phyloP scores from a whole-genome alignment of 2,329 filamentous ascomycete species.

The Botrytis sinoallii region DNA sequence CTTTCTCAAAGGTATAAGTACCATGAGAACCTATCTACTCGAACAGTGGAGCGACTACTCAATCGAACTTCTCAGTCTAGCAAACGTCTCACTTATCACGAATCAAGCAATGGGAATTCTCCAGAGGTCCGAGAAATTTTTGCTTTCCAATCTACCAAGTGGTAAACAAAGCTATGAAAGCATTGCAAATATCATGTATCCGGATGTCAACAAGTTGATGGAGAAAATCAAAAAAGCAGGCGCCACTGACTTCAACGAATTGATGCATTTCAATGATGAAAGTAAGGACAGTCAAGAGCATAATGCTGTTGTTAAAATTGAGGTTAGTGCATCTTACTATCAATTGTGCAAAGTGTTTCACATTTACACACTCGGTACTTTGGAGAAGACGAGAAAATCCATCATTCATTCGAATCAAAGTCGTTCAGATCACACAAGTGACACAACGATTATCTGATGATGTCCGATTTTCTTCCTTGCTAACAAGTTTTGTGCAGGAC shows the following conservation, averaged over 20 bases:
- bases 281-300: not conserved
- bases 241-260: not conserved
- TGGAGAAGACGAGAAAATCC: no score
- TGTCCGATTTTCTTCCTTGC: not conserved
- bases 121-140: constrained; percentile 34
- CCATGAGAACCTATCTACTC: constrained; percentile 34
- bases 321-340: not conserved
- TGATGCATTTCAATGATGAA: not conserved
- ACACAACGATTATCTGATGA: not conserved
- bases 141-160: constrained; percentile 28
- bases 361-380: not conserved
- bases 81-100: constrained; percentile 35
- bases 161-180: constrained; percentile 28
- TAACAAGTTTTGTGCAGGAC: not conserved
- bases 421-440: not conserved
- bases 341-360: not conserved
- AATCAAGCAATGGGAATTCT: constrained; percentile 39
- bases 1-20: constrained; percentile 40
- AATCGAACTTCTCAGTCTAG: constrained; percentile 30
- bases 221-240: constrained; percentile 29
- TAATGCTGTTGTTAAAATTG: not conserved
- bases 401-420: not conserved
- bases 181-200: constrained; percentile 36
- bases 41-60: constrained; percentile 39
- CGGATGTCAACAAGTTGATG: constrained; percentile 33